A percentile compares a stretch with the other conserved stretches of the same genome.
Conservation (phyloP, 495 filamentous ascomycete species). For the Apiosordaria backusii region DNA sequence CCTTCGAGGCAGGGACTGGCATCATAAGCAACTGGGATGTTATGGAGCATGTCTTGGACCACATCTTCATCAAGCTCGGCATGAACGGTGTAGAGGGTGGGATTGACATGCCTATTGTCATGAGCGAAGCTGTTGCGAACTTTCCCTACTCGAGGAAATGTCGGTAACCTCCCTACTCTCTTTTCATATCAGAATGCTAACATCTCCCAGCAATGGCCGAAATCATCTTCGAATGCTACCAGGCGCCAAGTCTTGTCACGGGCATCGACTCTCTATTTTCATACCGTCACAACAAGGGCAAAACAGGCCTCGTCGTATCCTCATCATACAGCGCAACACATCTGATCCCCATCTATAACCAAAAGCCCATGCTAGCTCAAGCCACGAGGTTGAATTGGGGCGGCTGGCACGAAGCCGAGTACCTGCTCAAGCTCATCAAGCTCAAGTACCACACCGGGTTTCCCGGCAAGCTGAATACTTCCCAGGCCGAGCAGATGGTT, state of each 20-base stretch:
- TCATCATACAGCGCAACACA: conserved; percentile 92
- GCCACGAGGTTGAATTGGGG: conserved; percentile 93
- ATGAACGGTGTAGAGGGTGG: conserved; percentile 69
- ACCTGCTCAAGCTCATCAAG: conserved; percentile 79
- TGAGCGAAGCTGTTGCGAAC: conserved; percentile 95
- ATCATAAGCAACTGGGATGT: conserved; percentile 97
- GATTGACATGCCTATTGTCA: conserved; percentile 82
- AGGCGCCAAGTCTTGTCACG: conserved; percentile 79
- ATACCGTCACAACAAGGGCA: conserved; percentile 85
- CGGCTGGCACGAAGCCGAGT: conserved; percentile 82
- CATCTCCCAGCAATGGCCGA: conserved; percentile 78
- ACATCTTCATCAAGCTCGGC: conserved; percentile 87
- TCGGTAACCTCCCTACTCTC: conserved; percentile 39
- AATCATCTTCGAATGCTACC: conserved; percentile 93
- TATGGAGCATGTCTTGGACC: conserved; percentile 89
- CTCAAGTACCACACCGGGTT: conserved; percentile 88
- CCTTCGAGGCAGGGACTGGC: conserved; percentile 85
- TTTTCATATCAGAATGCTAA: not conserved
- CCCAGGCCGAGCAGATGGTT: conserved; percentile 81
- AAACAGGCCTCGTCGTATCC: conserved; percentile 83
- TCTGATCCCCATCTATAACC: conserved; percentile 87
- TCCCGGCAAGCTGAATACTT: conserved; percentile 74
- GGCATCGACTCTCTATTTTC: conserved; percentile 96
- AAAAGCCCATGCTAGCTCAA: conserved; percentile 75
- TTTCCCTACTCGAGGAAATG: conserved; percentile 79